Evolutionary conservation across 2,329 filamentous ascomycete species (phyloP), one percentile per base, ranked within the genome.

Genomic region (Alternaria ventricosa): DNA sequence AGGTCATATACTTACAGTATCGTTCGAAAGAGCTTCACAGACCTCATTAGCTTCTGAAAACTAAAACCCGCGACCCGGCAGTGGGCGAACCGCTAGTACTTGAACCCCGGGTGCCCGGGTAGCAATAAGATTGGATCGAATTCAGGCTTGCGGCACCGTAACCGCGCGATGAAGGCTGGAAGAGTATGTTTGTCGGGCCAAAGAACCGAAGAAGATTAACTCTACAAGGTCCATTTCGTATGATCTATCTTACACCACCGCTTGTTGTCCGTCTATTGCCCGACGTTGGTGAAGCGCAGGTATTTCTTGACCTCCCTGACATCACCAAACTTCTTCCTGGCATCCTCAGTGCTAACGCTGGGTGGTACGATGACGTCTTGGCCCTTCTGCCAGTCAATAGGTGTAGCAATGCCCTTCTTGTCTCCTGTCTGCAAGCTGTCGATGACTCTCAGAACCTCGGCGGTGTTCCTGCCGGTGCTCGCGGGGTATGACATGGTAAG

Each of bases 341-440:
- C 94, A 84, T 96, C 90, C 81, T 92, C 92, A 67, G 93, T 94
- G 80, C 88, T 91, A 79, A 97, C 89, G 65, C 85, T 86, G 50
- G 94, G 93, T 78, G 94, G 93, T 67, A 97, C 92, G 78, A 97
- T 97, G 72, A 97, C 94, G 79, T 97, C 94, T 76, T 97, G 91
- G 58, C 94, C 94, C 47, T 89, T 89, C 43, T 90, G 85, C 94
- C 94, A 97, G 86, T 97, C 92, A 82, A 97, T 94, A 54, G 94
- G 94, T 60, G 92, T 96, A 70, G 91, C 94, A 78, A 97, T 84
- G 75, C 91, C 91, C 87, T 95, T 89, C 88, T 93, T 94, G 84
- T 97, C 94, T 63, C 91, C 93, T 13, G 83, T 84, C 80, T 88
- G 87, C 64, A 89, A 76, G 30, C 83, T 84, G 74, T 89, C 87